Conservation (phyloP, 208 protist species). For the Tritrichomonas musculus region DNA sequence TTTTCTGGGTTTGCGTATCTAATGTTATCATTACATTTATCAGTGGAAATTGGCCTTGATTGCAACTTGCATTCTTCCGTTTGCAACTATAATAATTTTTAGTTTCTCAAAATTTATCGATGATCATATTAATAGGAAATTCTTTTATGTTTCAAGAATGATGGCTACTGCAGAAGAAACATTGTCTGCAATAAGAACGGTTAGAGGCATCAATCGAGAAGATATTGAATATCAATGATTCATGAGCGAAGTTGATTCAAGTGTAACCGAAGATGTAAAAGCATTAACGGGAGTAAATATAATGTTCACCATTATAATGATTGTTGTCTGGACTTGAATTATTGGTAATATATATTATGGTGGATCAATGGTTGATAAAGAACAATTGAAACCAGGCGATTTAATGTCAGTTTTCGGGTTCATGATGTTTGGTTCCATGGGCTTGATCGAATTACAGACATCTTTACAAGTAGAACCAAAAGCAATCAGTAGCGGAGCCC, state of each 20-base stretch:
- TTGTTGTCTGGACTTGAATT: not conserved
- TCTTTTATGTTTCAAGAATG: not conserved
- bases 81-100: not conserved
- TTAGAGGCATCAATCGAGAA: not conserved
- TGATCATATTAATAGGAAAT: not conserved
- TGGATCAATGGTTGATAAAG: not conserved
- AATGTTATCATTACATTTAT: not conserved
- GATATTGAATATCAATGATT: not conserved
- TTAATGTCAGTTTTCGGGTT: not conserved
- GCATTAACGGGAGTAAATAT: not conserved
- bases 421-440: slow-evolving; percentile 19
- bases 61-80: not conserved
- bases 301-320: not conserved
- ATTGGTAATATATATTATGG: slow-evolving; percentile 28
- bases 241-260: not conserved
- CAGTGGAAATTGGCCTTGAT: slow-evolving; percentile 18
- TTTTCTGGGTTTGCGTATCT: not conserved
- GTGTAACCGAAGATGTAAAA: too few relatives aligned
- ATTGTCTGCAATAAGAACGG: not conserved
- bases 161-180: not conserved
- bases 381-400: not conserved
- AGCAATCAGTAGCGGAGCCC: not conserved
- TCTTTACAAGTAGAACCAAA: not conserved
- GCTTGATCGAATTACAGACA: not conserved
- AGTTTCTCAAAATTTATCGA: not conserved